phyloP scores from a whole-genome alignment of 768 basidiomycete species.

The Suillus sp. region DNA sequence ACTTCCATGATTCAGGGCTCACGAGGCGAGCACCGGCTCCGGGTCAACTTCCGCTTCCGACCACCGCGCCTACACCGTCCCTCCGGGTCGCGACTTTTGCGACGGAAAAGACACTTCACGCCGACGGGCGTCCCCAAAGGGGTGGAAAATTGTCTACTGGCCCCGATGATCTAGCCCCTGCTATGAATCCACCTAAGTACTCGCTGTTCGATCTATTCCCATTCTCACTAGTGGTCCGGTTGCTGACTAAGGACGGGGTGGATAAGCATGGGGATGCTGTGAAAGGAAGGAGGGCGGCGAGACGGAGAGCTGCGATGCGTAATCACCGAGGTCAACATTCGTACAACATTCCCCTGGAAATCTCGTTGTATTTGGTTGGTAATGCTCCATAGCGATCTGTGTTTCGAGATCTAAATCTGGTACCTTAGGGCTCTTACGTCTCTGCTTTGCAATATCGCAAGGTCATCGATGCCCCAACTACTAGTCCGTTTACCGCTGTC shows the following conservation, averaged over 20 bases:
- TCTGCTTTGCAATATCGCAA: constrained; percentile 60
- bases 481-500: constrained; percentile 43
- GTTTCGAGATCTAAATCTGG: constrained; percentile 6
- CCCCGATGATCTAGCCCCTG: constrained; percentile 54
- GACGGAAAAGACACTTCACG: constrained; percentile 15
- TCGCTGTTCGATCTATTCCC: constrained; percentile 68
- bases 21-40: constrained; percentile 16
- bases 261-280: constrained; percentile 31
- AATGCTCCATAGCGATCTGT: neutral
- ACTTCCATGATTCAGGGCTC: constrained; percentile 6
- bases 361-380: constrained; percentile 66
- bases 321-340: constrained; percentile 40
- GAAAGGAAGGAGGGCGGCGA: constrained; percentile 64
- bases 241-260: constrained; percentile 48
- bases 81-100: constrained; percentile 17
- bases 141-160: constrained; percentile 18
- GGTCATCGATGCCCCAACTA: constrained; percentile 59
- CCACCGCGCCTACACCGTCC: constrained; percentile 23
- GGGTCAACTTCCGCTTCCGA: constrained; percentile 34
- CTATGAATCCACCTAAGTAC: constrained; percentile 59
- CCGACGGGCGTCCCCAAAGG: constrained; percentile 9
- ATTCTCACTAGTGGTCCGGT: constrained; percentile 58
- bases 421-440: constrained; percentile 65
- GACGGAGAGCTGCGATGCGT: constrained; percentile 51
- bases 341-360: constrained; percentile 70